Percentiles rank a stretch among this genome's conserved stretches.
Evolutionary conservation across 768 basidiomycete species (phyloP).

Genomic region (Boletus speciosus): DNA sequence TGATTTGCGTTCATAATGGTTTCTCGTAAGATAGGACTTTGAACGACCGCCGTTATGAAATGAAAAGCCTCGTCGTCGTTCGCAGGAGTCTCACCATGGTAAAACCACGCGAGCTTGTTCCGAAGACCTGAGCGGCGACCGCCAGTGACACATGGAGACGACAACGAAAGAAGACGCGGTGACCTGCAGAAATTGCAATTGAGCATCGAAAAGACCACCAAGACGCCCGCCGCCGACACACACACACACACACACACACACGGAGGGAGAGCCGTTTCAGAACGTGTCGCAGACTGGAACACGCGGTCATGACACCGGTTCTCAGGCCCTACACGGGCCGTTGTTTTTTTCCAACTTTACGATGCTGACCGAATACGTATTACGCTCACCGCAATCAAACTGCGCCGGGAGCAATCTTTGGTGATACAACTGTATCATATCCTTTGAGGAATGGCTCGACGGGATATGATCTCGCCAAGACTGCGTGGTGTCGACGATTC

Average conservation of each 20-base stretch:
- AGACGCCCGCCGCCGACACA: background rate
- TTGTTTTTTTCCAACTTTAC: background rate
- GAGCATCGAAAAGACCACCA: slow-evolving; percentile 2
- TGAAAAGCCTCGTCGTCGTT: background rate
- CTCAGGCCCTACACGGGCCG: background rate
- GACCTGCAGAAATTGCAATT: background rate
- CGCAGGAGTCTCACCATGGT: background rate
- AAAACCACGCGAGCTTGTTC: background rate
- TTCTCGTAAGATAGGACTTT: background rate
- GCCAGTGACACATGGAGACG: background rate
- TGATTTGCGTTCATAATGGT: background rate
- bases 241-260: background rate
- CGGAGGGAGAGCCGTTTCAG: slow-evolving; percentile 9
- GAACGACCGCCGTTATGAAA: background rate
- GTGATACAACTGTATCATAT: background rate
- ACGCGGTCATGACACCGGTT: slow-evolving; percentile 1
- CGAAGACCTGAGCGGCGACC: background rate
- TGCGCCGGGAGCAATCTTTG: background rate
- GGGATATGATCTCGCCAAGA: background rate
- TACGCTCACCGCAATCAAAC: background rate
- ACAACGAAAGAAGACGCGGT: slow-evolving; percentile 10
- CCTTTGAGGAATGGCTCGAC: background rate
- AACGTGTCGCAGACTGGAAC: slow-evolving; percentile 9
- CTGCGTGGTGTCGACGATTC: background rate
- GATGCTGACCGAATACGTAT: too few species aligned